Evolutionary conservation across 1,284 basidiomycete species (phyloP).

Genomic region (Tilletiaria anomala): DNA sequence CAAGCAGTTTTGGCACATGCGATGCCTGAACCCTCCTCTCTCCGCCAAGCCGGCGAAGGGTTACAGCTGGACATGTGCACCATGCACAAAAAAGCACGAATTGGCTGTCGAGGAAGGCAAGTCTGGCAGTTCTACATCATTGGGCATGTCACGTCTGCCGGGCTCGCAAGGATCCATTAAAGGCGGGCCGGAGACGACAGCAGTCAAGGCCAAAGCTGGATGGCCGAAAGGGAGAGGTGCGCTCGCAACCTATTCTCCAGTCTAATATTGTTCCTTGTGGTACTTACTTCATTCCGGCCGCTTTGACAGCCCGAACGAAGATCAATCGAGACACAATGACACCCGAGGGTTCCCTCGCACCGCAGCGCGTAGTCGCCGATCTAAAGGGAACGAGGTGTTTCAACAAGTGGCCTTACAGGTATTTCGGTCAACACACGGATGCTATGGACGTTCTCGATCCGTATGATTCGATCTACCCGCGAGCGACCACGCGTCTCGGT

Average conservation of each 20-base stretch:
- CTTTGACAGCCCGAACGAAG: no score
- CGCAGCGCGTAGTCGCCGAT: conserved; percentile 19
- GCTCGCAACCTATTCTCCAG: no score
- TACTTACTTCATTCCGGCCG: no score
- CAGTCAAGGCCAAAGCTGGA: no score
- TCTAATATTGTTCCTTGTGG: no score
- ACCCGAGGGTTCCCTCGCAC: no score
- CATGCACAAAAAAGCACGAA: conserved; percentile 73
- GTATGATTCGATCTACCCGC: conserved; percentile 86
- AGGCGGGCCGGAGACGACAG: no score
- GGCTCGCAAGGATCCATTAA: no score
- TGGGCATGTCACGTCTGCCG: no score
- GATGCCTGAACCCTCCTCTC: conserved; percentile 82
- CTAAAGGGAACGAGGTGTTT: conserved; percentile 52
- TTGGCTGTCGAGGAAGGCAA: conserved; percentile 81
- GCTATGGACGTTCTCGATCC: conserved; percentile 55
- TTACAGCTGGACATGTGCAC: conserved; percentile 93
- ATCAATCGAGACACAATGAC: no score
- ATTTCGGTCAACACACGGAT: conserved; percentile 82
- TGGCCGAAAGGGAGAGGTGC: no score
- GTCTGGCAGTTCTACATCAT: no score
- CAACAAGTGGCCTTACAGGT: conserved; percentile 88
- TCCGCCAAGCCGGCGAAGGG: conserved; percentile 87
- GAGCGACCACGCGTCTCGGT: conserved; percentile 71
- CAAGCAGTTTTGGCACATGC: conserved; percentile 88